Evolutionary conservation across 768 basidiomycete species (phyloP).

Genomic region (Collybia mongolica): DNA sequence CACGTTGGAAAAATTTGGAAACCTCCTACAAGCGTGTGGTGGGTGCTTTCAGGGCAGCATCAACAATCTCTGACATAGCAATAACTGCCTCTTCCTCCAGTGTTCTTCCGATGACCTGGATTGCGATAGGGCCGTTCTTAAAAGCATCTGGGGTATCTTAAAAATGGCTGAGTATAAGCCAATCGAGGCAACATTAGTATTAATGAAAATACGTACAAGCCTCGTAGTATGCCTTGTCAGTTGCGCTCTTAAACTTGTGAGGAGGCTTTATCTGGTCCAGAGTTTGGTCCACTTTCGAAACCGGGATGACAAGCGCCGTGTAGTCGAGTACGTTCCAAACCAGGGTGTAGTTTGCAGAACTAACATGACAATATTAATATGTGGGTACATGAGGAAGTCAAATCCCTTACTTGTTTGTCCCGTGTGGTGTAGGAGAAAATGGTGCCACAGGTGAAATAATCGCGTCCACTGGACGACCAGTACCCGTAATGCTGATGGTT

Average conservation of each 20-base stretch:
- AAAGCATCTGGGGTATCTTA: constrained; percentile 61
- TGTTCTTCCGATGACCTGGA: constrained; percentile 70
- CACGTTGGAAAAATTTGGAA: too few species aligned
- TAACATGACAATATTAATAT: constrained; percentile 19
- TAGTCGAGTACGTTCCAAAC: constrained; percentile 74
- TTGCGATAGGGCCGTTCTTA: constrained; percentile 54
- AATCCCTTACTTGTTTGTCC: constrained; percentile 43
- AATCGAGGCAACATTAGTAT: background rate
- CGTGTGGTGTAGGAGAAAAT: constrained; percentile 63
- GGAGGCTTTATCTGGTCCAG: constrained; percentile 48
- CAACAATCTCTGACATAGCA: constrained; percentile 66
- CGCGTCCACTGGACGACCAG: constrained; percentile 74
- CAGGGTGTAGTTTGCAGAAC: constrained; percentile 53
- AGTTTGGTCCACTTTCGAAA: constrained; percentile 53
- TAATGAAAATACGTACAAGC: constrained; percentile 42
- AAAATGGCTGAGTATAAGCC: background rate
- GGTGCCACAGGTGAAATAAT: constrained; percentile 67
- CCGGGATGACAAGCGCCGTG: constrained; percentile 59
- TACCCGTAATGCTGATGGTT: constrained; percentile 51
- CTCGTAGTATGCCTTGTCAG: constrained; percentile 50
- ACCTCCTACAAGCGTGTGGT: background rate
- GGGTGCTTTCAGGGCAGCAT: constrained; percentile 14
- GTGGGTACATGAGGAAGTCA: constrained; percentile 2
- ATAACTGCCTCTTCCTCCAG: constrained; percentile 78
- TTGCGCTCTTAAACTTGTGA: constrained; percentile 43